These are phyloP conservation scores for Fistulifera pelliculosa DNA, from an alignment of 108 stramenopile species.

Conservation along the genomic window DNA sequence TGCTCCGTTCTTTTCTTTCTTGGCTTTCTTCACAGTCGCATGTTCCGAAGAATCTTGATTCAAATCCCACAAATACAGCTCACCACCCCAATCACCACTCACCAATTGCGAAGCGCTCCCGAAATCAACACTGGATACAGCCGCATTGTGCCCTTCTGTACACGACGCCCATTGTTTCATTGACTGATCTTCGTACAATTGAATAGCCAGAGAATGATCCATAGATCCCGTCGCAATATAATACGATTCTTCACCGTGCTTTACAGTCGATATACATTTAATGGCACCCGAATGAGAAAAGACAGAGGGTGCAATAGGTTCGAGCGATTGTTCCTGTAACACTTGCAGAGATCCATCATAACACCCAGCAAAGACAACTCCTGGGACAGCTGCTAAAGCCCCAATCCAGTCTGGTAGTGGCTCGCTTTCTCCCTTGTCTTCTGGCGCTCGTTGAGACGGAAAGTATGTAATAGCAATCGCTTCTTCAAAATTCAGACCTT, in stretches of 20 bases:
- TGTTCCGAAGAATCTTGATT: conserved; percentile 8
- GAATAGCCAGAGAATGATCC: conserved; percentile 63
- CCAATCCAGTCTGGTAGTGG: conserved; percentile 75
- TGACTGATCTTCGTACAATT: conserved; percentile 15
- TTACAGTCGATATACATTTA: conserved; percentile 38
- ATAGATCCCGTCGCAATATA: conserved; percentile 68
- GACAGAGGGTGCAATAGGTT: conserved; percentile 9
- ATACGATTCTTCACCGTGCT: background rate
- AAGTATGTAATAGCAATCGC: conserved; percentile 63
- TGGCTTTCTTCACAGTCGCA: background rate
- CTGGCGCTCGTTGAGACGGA: conserved; percentile 51
- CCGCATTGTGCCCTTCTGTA: conserved; percentile 35
- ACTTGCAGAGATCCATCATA: conserved; percentile 69
- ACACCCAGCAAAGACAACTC: conserved; percentile 23
- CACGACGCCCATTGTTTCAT: background rate
- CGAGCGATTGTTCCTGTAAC: background rate
- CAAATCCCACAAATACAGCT: conserved; percentile 56
- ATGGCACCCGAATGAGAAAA: conserved; percentile 56
- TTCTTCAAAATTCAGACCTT: conserved; percentile 59
- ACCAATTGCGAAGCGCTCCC: conserved; percentile 25
- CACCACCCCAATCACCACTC: conserved; percentile 77
- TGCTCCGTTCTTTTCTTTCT: background rate
- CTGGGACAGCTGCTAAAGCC: conserved; percentile 21
- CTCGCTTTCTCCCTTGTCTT: conserved; percentile 48
- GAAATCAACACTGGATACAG: conserved; percentile 49